Evolutionary conservation across 306 rosid species (phyloP).

Genomic region (Prunus campanulata): DNA sequence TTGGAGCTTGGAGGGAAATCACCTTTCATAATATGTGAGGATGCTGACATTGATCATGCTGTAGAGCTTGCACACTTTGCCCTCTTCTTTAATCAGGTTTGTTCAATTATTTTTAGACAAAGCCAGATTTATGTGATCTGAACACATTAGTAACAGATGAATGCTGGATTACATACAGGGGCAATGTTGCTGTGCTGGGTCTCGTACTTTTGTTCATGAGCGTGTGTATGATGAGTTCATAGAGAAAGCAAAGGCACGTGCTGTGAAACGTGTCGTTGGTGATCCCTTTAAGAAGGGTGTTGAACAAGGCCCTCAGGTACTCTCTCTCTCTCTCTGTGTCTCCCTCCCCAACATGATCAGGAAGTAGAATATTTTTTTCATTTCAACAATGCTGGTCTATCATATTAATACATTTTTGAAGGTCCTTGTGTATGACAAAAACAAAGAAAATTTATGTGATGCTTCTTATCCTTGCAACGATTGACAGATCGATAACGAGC

Average conservation of each 20-base stretch:
- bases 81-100: conserved; percentile 87
- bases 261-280: conserved; percentile 75
- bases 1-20: conserved; percentile 97
- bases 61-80: conserved; percentile 93
- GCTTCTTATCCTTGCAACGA: conserved; percentile 16
- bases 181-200: conserved; percentile 96
- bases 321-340: background rate
- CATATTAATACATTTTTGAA: background rate
- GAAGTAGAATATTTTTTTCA: background rate
- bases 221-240: conserved; percentile 84
- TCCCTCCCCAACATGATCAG: too few species aligned
- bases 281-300: conserved; percentile 91
- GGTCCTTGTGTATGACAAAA: background rate
- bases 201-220: conserved; percentile 90
- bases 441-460: background rate
- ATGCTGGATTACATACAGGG: conserved; percentile 46
- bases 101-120: conserved; percentile 7
- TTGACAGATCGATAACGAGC: conserved; percentile 65
- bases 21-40: conserved; percentile 83
- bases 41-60: conserved; percentile 76
- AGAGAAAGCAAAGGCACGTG: conserved; percentile 80
- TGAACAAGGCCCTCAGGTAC: conserved; percentile 98
- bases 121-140: background rate
- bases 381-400: background rate
- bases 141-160: background rate